A percentile compares a stretch with the other conserved stretches of the same genome.
Conservation (phyloP, 73 alveolate genomes). For the Paramecium bursaria region DNA sequence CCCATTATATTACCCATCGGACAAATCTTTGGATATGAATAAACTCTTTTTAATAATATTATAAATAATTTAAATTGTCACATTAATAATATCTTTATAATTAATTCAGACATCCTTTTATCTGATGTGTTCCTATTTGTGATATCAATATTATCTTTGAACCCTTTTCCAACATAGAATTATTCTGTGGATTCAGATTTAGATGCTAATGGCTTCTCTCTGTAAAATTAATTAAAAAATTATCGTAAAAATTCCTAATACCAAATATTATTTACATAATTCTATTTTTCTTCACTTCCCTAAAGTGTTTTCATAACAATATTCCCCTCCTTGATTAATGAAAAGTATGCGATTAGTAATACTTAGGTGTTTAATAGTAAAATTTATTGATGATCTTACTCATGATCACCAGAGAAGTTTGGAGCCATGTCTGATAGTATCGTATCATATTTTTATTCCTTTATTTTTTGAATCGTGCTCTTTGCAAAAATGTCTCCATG, state of each 20-base stretch:
- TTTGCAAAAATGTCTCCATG: conserved; percentile 78
- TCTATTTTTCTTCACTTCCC: conserved; percentile 77
- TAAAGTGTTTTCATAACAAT: conserved; percentile 79
- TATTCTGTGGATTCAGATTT: conserved; percentile 80
- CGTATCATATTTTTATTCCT: conserved; percentile 67
- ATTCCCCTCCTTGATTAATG: conserved; percentile 77
- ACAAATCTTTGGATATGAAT: too few relatives aligned
- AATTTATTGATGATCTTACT: conserved; percentile 75
- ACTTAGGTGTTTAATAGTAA: conserved; percentile 73
- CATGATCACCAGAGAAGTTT: conserved; percentile 83
- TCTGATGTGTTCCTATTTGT: too few relatives aligned
- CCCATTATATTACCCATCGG: too few relatives aligned
- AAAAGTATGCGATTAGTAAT: conserved; percentile 64
- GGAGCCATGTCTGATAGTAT: conserved; percentile 88
- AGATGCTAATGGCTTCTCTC: conserved; percentile 88
- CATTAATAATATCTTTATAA: too few relatives aligned
- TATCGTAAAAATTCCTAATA: conserved; percentile 61
- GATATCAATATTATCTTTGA: too few relatives aligned
- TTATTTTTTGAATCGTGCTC: conserved; percentile 26
- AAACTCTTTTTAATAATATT: too few relatives aligned
- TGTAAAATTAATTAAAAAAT: conserved; percentile 71
- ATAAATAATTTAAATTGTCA: too few relatives aligned
- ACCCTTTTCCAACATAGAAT: conserved; percentile 81
- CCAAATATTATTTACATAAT: conserved; percentile 59
- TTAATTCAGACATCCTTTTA: too few relatives aligned